phyloP scores from a whole-genome alignment of 176 grass and related monocot genomes.

The Alopecurus myosuroides region DNA sequence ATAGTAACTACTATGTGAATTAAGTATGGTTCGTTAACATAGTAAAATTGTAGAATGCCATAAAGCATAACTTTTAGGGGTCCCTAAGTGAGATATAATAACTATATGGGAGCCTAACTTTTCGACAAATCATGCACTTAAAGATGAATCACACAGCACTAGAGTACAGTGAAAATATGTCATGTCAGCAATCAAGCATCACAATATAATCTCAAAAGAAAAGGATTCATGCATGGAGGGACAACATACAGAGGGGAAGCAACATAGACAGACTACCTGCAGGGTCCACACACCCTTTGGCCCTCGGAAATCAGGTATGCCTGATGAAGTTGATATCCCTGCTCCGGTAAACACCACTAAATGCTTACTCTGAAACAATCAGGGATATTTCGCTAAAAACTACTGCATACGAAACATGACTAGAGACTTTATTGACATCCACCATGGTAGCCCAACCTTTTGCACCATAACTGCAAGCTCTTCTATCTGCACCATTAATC shows the following conservation, averaged over 20 bases:
- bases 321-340: slow-evolving; percentile 95
- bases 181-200: background rate
- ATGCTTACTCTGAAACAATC: slow-evolving; percentile 89
- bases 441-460: slow-evolving; percentile 41
- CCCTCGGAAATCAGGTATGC: slow-evolving; percentile 96
- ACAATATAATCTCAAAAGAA: background rate
- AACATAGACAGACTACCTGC: slow-evolving; percentile 54
- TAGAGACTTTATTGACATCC: background rate
- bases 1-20: background rate
- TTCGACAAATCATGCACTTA: background rate
- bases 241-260: background rate
- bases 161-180: slow-evolving; percentile 1
- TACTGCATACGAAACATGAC: slow-evolving; percentile 12
- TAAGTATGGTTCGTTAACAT: background rate
- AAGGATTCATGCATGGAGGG: background rate
- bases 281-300: slow-evolving; percentile 97
- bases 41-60: background rate
- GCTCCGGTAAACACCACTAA: slow-evolving; percentile 95
- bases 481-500: slow-evolving; percentile 66
- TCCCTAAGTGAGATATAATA: slow-evolving; percentile 6
- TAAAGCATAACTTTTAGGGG: background rate
- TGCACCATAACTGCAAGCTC: slow-evolving; percentile 83
- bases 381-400: slow-evolving; percentile 8
- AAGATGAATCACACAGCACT: background rate
- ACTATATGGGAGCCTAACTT: background rate